phyloP scores from a whole-genome alignment of 441 rosid genomes.

The Eutrema salsugineum region DNA sequence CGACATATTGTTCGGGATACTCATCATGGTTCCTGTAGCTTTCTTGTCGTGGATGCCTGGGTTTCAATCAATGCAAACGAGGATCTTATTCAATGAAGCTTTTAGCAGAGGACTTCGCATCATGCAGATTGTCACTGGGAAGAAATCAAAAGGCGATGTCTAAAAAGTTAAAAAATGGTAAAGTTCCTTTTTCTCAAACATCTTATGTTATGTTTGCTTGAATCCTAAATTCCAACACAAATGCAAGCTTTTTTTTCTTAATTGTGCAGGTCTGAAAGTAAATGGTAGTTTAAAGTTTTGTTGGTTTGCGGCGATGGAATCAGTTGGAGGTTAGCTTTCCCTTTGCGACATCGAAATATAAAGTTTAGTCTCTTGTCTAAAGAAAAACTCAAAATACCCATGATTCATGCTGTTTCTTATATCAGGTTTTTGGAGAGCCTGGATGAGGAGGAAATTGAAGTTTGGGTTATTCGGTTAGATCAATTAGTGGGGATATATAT shows the following conservation, averaged over 20 bases:
- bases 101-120: conserved; percentile 93
- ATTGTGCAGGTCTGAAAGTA: conserved; percentile 24
- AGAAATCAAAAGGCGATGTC: conserved; percentile 48
- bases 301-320: conserved; percentile 2
- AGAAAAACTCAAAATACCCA: not conserved
- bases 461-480: conserved; percentile 16
- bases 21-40: conserved; percentile 81
- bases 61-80: conserved; percentile 86
- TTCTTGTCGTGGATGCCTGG: conserved; percentile 94
- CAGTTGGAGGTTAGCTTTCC: conserved; percentile 16
- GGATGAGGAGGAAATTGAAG: conserved; percentile 11
- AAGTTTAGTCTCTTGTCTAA: not conserved
- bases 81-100: conserved; percentile 88
- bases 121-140: conserved; percentile 78
- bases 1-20: conserved; percentile 73
- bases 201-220: not conserved
- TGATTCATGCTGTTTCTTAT: not conserved
- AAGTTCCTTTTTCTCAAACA: not conserved
- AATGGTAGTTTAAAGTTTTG: conserved; percentile 2
- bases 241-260: not conserved
- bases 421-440: conserved; percentile 19
- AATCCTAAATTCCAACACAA: not conserved
- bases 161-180: conserved; percentile 16
- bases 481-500: conserved; percentile 4
- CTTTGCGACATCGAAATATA: not conserved